These are phyloP conservation scores for Cytospora piceae DNA, from an alignment of 2,329 filamentous ascomycete species.

Conservation along the genomic window DNA sequence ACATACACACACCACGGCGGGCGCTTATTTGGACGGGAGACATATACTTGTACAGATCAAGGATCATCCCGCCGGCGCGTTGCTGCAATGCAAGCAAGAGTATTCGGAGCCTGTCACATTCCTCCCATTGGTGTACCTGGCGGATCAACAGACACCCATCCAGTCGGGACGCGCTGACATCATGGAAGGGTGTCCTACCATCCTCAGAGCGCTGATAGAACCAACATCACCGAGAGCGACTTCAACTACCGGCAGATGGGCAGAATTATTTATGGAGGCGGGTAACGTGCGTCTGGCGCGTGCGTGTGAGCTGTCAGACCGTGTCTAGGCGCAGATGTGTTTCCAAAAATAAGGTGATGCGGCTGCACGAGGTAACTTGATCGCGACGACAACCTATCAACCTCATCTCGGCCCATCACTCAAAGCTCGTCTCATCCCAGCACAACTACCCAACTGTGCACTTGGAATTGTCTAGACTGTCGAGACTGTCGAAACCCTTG, in stretches of 20 bases:
- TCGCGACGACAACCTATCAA: slow-evolving; percentile 30
- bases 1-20: slow-evolving; percentile 10
- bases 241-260: slow-evolving; percentile 15
- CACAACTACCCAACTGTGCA: not conserved
- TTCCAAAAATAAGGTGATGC: slow-evolving; percentile 31
- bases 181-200: slow-evolving; percentile 7
- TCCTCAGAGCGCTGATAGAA: not conserved
- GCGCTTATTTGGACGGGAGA: slow-evolving; percentile 5
- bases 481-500: slow-evolving; percentile 7
- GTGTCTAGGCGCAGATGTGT: slow-evolving; percentile 5
- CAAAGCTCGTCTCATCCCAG: slow-evolving; percentile 10
- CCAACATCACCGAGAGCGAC: slow-evolving; percentile 8
- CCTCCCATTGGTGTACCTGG: slow-evolving; percentile 31
- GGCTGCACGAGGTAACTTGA: slow-evolving; percentile 32
- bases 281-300: slow-evolving; percentile 14
- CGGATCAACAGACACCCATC: slow-evolving; percentile 11
- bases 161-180: slow-evolving; percentile 13
- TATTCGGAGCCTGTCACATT: slow-evolving; percentile 19
- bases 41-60: not conserved
- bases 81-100: slow-evolving; percentile 15
- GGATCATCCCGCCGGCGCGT: not conserved
- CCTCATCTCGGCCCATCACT: slow-evolving; percentile 7
- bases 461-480: not conserved
- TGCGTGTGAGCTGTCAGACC: slow-evolving; percentile 1
- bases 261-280: slow-evolving; percentile 17